These are phyloP conservation scores for Pseudomicrostroma phylloplanum DNA, from an alignment of 1,284 basidiomycete species.

Conservation along the genomic window DNA sequence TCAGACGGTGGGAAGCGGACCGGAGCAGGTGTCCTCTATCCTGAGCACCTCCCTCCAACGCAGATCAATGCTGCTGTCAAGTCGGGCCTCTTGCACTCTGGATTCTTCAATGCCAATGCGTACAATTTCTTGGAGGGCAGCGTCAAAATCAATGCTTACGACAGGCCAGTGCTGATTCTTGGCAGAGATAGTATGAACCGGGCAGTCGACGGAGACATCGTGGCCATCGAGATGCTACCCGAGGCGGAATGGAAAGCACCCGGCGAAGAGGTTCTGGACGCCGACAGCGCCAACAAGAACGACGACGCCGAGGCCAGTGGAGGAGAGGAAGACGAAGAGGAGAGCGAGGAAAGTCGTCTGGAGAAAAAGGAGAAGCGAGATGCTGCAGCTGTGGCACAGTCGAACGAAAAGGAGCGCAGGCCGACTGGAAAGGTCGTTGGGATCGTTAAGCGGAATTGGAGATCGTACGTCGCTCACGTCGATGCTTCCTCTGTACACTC, in stretches of 20 bases:
- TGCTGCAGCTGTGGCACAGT: conserved; percentile 49
- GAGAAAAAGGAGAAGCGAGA: conserved; percentile 50
- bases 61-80: conserved; percentile 77
- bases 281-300: conserved; percentile 70
- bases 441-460: conserved; percentile 89
- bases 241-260: conserved; percentile 89
- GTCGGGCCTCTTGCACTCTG: conserved; percentile 75
- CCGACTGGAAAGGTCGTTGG: conserved; percentile 90
- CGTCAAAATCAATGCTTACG: conserved; percentile 67
- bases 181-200: conserved; percentile 94
- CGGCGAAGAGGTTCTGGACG: conserved; percentile 81
- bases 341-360: conserved; percentile 47
- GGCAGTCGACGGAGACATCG: conserved; percentile 85
- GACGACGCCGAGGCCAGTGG: conserved; percentile 65
- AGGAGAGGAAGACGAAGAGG: conserved; percentile 54
- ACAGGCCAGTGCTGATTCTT: conserved; percentile 74
- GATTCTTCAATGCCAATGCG: conserved; percentile 88
- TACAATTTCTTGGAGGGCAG: conserved; percentile 91
- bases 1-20: background rate
- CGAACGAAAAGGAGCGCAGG: conserved; percentile 61
- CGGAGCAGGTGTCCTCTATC: conserved; percentile 25
- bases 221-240: conserved; percentile 81
- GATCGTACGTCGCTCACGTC: conserved; percentile 86
- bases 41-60: conserved; percentile 71
- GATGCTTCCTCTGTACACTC: conserved; percentile 75